Evolutionary conservation across 2,329 filamentous ascomycete genomes (phyloP).

Genomic region (Bimuria novae-zelandiae): DNA sequence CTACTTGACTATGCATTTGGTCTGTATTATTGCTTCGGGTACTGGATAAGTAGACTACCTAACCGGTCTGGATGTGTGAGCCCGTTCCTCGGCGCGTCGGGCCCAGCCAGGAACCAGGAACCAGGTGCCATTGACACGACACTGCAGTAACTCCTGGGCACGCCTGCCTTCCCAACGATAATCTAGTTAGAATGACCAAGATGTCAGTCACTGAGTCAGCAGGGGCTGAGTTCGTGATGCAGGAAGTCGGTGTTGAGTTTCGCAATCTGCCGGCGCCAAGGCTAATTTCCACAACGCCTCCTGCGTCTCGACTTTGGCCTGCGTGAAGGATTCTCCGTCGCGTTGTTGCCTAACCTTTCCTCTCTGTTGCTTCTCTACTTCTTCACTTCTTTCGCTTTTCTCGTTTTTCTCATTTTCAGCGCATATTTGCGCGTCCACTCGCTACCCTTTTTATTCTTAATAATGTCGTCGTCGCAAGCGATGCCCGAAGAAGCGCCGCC

Average conservation of each 20-base stretch:
- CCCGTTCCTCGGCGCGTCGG: too few relatives aligned
- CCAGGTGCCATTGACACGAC: too few relatives aligned
- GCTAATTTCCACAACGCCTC: slow-evolving; percentile 3
- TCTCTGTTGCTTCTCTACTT: background rate
- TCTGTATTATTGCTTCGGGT: too few relatives aligned
- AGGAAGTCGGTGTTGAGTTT: background rate
- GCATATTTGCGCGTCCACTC: slow-evolving; percentile 7
- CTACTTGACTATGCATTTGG: too few relatives aligned
- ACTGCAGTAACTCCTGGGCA: too few relatives aligned
- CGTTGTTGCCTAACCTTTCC: background rate
- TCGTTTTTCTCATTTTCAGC: background rate
- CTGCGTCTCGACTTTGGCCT: slow-evolving; percentile 4
- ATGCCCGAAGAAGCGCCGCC: background rate
- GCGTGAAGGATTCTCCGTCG: background rate
- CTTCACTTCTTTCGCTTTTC: background rate
- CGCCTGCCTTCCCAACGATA: too few relatives aligned
- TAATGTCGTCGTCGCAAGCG: slow-evolving; percentile 2
- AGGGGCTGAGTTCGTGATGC: background rate
- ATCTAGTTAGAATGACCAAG: too few relatives aligned
- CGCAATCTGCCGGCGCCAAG: background rate
- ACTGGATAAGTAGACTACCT: too few relatives aligned
- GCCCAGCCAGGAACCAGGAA: too few relatives aligned
- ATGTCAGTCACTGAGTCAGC: too few relatives aligned
- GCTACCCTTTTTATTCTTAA: slow-evolving; percentile 2
- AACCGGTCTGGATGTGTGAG: too few relatives aligned